phyloP scores from a whole-genome alignment of 352 stramenopile species.

The Hyaloperonospora brassicae region DNA sequence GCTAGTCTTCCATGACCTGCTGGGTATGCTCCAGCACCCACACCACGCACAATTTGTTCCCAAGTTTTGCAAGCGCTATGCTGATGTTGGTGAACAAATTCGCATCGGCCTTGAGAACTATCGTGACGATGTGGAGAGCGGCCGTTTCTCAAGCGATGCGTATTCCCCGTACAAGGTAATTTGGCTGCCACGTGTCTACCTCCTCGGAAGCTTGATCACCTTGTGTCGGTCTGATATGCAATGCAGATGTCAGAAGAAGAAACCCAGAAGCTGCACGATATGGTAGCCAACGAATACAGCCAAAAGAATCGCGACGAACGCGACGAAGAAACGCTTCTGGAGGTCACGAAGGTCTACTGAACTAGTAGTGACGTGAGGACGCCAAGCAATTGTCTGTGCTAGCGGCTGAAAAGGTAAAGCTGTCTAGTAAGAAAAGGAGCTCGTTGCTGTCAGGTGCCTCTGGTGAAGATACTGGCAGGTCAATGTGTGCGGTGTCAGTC shows the following conservation, averaged over 20 bases:
- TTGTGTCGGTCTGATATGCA: conserved; percentile 5
- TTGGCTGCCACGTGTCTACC: background rate
- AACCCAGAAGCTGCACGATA: conserved; percentile 53
- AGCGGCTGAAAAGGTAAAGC: conserved; percentile 62
- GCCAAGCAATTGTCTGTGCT: conserved; percentile 9
- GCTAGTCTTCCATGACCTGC: conserved; percentile 97
- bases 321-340: conserved; percentile 29
- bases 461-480: background rate
- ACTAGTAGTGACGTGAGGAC: conserved; percentile 3
- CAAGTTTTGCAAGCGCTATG: conserved; percentile 98
- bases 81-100: conserved; percentile 90
- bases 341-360: conserved; percentile 81
- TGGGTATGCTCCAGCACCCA: conserved; percentile 97
- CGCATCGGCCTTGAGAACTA: conserved; percentile 92
- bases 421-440: conserved; percentile 54
- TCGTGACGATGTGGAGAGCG: conserved; percentile 93
- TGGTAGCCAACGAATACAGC: conserved; percentile 56
- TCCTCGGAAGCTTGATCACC: background rate
- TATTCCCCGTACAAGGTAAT: conserved; percentile 92
- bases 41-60: conserved; percentile 93
- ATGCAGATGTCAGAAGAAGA: conserved; percentile 74
- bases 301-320: conserved; percentile 22
- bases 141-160: conserved; percentile 89
- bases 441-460: conserved; percentile 23
- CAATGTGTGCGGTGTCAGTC: conserved; percentile 9